Evolutionary conservation across 495 filamentous ascomycete genomes (phyloP).

Genomic region (Xylaria longipes): DNA sequence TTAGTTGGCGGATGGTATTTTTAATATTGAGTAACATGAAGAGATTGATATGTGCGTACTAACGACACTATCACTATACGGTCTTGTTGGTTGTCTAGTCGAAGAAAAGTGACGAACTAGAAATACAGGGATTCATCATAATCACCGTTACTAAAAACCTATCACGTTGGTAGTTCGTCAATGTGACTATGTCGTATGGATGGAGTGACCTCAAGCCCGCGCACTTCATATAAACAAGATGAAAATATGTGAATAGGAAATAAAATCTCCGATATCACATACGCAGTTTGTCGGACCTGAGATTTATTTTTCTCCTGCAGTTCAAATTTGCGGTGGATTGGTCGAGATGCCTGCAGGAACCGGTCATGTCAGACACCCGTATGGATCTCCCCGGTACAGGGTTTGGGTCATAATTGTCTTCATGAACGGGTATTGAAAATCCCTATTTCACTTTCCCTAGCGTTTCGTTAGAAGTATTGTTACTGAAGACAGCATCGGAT

Average conservation of each 20-base stretch:
- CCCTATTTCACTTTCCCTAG: background rate
- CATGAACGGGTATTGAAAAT: background rate
- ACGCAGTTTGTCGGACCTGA: background rate
- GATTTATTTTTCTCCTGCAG: background rate
- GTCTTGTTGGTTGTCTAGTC: no score
- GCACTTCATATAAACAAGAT: background rate
- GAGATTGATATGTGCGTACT: background rate
- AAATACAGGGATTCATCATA: no score
- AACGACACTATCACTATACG: background rate
- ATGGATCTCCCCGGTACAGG: background rate
- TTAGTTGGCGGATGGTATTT: background rate
- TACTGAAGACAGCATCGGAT: no score
- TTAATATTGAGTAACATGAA: background rate
- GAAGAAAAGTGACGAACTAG: no score
- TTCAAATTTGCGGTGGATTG: background rate
- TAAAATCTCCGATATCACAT: no score
- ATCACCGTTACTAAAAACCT: background rate
- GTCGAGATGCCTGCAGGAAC: conserved; percentile 4
- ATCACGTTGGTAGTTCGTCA: background rate
- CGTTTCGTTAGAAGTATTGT: no score
- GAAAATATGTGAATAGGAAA: no score
- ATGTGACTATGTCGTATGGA: no score
- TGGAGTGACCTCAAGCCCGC: background rate
- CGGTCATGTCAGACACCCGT: background rate
- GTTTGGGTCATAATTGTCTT: background rate